Percentiles rank a stretch among this genome's conserved stretches.
Evolutionary conservation across 2,329 filamentous ascomycete species (phyloP).

Genomic region (Stemphylium beticola): DNA sequence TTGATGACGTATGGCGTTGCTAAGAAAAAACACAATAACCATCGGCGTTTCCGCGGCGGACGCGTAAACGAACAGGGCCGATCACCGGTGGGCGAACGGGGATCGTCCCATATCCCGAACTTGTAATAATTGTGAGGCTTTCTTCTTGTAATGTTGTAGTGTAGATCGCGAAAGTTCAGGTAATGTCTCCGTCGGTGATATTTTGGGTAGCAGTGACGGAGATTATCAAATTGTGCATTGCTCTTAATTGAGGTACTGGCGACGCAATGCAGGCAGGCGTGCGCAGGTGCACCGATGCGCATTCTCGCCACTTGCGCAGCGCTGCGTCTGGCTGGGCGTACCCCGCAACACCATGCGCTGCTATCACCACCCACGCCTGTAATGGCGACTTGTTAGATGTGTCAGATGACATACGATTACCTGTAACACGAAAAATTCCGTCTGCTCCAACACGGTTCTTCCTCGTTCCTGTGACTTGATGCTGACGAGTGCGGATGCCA

Average conservation of each 20-base stretch:
- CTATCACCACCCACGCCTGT: background rate
- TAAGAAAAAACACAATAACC: background rate
- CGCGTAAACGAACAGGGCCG: conserved; percentile 3
- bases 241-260: background rate
- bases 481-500: background rate
- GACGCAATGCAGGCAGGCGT: background rate
- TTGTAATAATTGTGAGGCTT: conserved; percentile 8
- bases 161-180: background rate
- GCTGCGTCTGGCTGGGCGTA: background rate
- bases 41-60: conserved; percentile 11
- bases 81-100: background rate
- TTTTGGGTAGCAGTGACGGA: no score
- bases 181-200: background rate
- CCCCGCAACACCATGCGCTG: conserved; percentile 12
- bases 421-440: no score
- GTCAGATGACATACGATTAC: no score
- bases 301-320: background rate
- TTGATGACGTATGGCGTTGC: background rate
- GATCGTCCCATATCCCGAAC: background rate
- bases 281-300: background rate
- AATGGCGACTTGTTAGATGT: no score
- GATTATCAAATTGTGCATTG: no score
- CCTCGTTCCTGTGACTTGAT: background rate
- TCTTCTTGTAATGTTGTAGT: no score
- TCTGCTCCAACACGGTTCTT: background rate